Conservation (phyloP, 306 rosid species). For the Rubus parviflorus region DNA sequence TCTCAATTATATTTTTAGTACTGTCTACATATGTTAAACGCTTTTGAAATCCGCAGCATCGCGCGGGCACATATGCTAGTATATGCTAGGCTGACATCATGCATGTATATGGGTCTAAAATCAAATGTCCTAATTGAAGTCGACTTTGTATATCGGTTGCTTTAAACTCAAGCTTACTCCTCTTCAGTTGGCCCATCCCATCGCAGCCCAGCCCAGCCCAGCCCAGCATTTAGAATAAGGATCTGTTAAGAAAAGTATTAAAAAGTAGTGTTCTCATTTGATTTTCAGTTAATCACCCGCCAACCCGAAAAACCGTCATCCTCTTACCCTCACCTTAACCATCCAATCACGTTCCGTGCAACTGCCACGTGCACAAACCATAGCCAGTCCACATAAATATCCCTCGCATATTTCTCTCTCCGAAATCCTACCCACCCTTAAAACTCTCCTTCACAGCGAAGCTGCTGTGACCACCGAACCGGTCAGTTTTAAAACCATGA, state of each 20-base stretch:
- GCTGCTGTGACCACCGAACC: neutral
- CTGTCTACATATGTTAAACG: too few species aligned
- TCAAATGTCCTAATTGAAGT: too few species aligned
- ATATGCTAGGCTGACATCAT: too few species aligned
- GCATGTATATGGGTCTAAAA: too few species aligned
- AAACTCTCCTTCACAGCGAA: neutral
- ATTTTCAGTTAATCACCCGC: constrained; percentile 20
- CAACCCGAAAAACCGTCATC: neutral
- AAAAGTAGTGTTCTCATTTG: neutral
- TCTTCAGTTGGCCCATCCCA: too few species aligned
- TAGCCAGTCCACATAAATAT: constrained; percentile 54
- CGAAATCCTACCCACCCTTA: neutral
- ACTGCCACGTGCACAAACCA: constrained; percentile 54
- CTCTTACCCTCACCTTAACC: neutral
- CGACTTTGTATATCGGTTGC: too few species aligned
- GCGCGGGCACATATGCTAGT: too few species aligned
- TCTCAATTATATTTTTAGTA: too few species aligned
- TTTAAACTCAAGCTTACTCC: too few species aligned
- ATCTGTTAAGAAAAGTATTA: too few species aligned
- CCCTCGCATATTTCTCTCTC: constrained; percentile 11
- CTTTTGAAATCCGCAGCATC: too few species aligned
- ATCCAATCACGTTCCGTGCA: neutral
- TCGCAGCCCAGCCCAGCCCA: neutral
- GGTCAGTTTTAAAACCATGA: constrained; percentile 40
- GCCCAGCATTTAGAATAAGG: neutral